These are phyloP conservation scores for Grosmannia clavigera DNA, from an alignment of 2,329 filamentous ascomycete species.

Conservation along the genomic window DNA sequence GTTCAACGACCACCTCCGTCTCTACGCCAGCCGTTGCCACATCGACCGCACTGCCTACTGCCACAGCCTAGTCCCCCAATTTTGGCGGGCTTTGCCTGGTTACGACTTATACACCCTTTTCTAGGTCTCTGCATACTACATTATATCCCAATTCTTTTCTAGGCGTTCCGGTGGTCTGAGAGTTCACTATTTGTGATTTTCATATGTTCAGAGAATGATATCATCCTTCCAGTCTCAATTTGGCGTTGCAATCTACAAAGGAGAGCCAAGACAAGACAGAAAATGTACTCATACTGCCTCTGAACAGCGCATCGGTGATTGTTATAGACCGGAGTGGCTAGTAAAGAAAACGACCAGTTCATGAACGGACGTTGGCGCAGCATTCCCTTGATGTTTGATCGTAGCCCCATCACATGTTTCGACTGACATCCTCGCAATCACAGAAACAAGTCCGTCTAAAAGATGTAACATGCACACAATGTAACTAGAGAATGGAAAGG, in stretches of 20 bases:
- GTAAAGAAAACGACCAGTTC: too few species aligned
- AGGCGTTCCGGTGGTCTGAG: neutral
- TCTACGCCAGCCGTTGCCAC: neutral
- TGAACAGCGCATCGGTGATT: too few species aligned
- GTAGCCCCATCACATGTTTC: conserved; percentile 3
- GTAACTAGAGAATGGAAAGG: neutral
- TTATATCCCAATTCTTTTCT: neutral
- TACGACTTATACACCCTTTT: neutral
- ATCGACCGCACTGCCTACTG: neutral
- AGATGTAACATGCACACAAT: neutral
- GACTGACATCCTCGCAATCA: too few species aligned
- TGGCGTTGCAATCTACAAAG: too few species aligned
- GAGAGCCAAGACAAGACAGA: too few species aligned
- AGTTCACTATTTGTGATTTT: too few species aligned
- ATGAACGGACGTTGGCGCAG: neutral
- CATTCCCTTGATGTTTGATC: conserved; percentile 8
- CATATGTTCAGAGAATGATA: too few species aligned
- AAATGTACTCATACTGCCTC: too few species aligned
- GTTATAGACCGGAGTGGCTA: too few species aligned
- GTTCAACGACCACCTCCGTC: neutral
- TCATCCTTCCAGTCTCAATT: too few species aligned
- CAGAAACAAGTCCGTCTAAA: conserved; percentile 3
- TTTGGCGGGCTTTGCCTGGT: neutral
- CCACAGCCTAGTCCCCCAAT: neutral
- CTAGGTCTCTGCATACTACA: neutral